Conservation (phyloP, 345 rosid genomes). For the Pseudoturritis turrita region DNA sequence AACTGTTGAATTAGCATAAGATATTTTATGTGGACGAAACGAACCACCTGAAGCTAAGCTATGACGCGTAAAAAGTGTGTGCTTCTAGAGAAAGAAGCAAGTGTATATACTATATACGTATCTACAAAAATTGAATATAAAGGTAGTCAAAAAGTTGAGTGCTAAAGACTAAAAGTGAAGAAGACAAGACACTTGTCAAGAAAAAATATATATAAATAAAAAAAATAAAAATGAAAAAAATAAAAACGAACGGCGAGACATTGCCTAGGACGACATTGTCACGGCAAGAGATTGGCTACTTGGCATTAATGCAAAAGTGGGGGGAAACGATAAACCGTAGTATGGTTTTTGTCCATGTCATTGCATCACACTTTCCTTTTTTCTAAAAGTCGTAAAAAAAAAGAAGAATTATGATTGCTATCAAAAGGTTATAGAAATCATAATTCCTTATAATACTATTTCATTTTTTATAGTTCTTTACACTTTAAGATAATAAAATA, state of each 20-base stretch:
- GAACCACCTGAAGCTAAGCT: background rate
- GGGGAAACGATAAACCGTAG: background rate
- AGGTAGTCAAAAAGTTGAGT: background rate
- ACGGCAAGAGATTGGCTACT: background rate
- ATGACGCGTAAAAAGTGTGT: background rate
- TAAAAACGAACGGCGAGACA: conserved; percentile 9
- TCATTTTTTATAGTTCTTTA: too few species aligned
- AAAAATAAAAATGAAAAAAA: background rate
- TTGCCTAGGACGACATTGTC: conserved; percentile 2
- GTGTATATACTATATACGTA: background rate
- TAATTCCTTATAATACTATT: too few species aligned
- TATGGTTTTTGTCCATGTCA: background rate
- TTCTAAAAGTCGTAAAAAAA: background rate
- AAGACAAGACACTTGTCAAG: conserved; percentile 8
- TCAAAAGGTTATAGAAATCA: background rate
- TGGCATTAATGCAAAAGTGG: conserved; percentile 6
- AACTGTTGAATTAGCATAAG: background rate
- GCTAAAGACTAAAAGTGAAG: background rate
- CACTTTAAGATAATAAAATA: background rate
- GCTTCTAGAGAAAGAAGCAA: background rate
- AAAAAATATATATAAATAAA: too few species aligned
- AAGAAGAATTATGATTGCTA: background rate
- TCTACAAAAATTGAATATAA: background rate
- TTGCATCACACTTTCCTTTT: background rate
- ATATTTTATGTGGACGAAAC: conserved; percentile 1